phyloP scores from a whole-genome alignment of 2,329 filamentous ascomycete genomes.

The Penicillium brasilianum region DNA sequence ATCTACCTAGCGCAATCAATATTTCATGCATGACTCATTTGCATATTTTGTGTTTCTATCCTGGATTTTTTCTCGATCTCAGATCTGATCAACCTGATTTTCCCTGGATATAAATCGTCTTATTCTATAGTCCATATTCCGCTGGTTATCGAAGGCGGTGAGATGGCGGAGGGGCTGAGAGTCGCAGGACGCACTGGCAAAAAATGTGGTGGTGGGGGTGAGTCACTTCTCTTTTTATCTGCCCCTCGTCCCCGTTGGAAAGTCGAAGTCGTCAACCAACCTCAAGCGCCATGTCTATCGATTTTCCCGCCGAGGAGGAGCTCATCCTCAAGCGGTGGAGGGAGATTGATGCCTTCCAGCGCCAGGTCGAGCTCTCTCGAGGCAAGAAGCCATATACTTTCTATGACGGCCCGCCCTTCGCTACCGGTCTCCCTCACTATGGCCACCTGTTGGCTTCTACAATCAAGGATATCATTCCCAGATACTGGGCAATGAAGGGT shows the following conservation, averaged over 20 bases:
- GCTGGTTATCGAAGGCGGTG: constrained; percentile 23
- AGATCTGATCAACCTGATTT: neutral
- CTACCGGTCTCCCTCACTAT: constrained; percentile 72
- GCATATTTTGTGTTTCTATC: neutral
- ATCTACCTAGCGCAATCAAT: constrained; percentile 1
- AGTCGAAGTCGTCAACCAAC: constrained; percentile 22
- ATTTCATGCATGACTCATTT: neutral
- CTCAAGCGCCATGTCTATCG: constrained; percentile 72
- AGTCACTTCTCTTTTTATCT: constrained; percentile 28
- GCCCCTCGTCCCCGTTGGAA: constrained; percentile 34
- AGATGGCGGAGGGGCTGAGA: constrained; percentile 15
- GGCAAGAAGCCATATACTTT: constrained; percentile 88
- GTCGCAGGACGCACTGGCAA: constrained; percentile 24
- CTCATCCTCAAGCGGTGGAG: constrained; percentile 83
- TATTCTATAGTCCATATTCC: neutral
- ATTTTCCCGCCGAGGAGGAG: constrained; percentile 93
- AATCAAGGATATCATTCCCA: constrained; percentile 95
- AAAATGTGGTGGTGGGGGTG: constrained; percentile 33
- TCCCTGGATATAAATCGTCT: neutral
- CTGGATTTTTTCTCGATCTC: neutral
- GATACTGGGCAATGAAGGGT: constrained; percentile 98
- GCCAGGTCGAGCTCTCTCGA: constrained; percentile 83
- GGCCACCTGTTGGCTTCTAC: constrained; percentile 86
- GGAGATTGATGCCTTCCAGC: constrained; percentile 88
- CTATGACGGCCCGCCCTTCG: constrained; percentile 85